A percentile compares a stretch with the other conserved stretches of the same genome.
phyloP scores from a whole-genome alignment of 371 early-diverging fungal genomes.

The Mucor mucedo region DNA sequence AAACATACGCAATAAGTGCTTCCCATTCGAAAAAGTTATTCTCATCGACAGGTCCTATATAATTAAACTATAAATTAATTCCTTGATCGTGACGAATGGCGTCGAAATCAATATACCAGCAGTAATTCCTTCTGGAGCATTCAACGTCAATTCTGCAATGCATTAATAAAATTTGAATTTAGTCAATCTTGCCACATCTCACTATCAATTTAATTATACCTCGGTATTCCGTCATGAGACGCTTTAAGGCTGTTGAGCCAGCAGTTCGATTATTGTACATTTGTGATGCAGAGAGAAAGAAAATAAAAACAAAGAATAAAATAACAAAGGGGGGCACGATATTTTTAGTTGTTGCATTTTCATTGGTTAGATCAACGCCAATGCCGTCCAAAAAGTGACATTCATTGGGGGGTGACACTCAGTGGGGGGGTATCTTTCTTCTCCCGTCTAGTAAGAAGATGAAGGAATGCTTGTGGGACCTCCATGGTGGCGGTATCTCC shows the following conservation, averaged over 20 bases:
- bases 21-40: constrained; percentile 97
- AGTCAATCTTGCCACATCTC: no score
- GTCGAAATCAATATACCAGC: constrained; percentile 64
- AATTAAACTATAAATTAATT: background rate
- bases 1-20: constrained; percentile 86
- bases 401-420: no score
- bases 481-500: no score
- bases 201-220: constrained; percentile 48
- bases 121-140: constrained; percentile 96
- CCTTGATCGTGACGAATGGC: background rate
- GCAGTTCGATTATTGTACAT: constrained; percentile 51
- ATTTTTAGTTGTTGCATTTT: background rate
- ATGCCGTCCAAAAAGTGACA: no score
- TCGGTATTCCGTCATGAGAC: constrained; percentile 96
- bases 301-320: constrained; percentile 5
- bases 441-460: no score
- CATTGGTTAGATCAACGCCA: background rate
- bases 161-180: background rate
- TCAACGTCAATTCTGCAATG: constrained; percentile 82
- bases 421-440: no score
- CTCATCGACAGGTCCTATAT: constrained; percentile 84
- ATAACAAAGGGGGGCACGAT: background rate
- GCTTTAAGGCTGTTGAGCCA: constrained; percentile 86
- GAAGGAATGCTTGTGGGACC: no score
- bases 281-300: background rate